These are phyloP conservation scores for Phylloporus sp. DNA, from an alignment of 768 basidiomycete species.

Conservation along the genomic window DNA sequence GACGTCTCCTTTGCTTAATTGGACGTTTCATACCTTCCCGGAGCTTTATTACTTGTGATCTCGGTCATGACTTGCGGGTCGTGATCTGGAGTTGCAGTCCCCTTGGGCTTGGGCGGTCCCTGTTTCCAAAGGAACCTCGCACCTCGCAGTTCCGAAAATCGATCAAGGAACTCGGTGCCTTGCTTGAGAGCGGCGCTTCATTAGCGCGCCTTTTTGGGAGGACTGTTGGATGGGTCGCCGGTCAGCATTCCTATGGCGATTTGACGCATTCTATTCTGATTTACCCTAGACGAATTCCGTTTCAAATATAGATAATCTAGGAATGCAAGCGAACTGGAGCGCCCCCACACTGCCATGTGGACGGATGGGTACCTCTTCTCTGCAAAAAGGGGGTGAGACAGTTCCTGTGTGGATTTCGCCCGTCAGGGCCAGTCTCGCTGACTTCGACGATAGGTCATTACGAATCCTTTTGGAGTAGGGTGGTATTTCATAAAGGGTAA, in stretches of 20 bases:
- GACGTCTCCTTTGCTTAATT: constrained; percentile 23
- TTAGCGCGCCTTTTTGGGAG: constrained; percentile 9
- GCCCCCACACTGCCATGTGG: constrained; percentile 20
- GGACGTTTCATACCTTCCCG: constrained; percentile 14
- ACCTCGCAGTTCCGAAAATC: constrained; percentile 20
- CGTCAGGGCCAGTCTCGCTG: background rate
- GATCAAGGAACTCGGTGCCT: constrained; percentile 28
- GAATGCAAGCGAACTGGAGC: constrained; percentile 5
- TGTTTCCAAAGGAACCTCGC: constrained; percentile 25
- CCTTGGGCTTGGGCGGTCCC: constrained; percentile 8
- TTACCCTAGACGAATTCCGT: constrained; percentile 15
- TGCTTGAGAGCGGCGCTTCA: constrained; percentile 14
- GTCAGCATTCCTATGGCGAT: constrained; percentile 26
- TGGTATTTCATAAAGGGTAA: constrained; percentile 9
- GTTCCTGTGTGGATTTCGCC: background rate
- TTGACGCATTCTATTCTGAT: constrained; percentile 26
- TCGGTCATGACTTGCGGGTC: constrained; percentile 14
- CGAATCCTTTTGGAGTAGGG: background rate
- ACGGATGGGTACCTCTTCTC: constrained; percentile 13
- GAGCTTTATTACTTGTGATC: constrained; percentile 20
- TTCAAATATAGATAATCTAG: constrained; percentile 19
- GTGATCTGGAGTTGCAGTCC: constrained; percentile 23
- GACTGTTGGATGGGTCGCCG: constrained; percentile 2
- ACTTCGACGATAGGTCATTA: constrained; percentile 23
- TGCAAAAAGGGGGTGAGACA: constrained; percentile 3